Percentiles rank a stretch among this genome's conserved stretches.
Conservation (phyloP, 805 yeast genomes). For the Scheffersomyces amazonensis region DNA sequence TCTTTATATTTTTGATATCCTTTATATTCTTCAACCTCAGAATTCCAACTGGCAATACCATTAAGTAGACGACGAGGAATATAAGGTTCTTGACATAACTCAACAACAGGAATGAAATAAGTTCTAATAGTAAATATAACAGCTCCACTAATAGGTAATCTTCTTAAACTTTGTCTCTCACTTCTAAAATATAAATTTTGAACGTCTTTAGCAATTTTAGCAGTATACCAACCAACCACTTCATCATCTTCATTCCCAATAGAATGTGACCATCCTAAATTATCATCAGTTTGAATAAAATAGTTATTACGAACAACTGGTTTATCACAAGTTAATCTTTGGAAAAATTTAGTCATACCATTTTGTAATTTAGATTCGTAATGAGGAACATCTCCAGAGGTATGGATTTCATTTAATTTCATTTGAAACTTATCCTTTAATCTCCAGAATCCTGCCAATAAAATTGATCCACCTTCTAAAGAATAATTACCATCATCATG, state of each 20-base stretch:
- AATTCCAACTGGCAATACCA: constrained; percentile 59
- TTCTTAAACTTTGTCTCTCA: constrained; percentile 62
- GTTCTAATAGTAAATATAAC: constrained; percentile 61
- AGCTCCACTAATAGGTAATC: constrained; percentile 60
- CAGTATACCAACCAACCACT: constrained; percentile 65
- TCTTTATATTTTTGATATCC: constrained; percentile 56
- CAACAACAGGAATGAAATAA: constrained; percentile 54
- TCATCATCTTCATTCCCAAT: constrained; percentile 56
- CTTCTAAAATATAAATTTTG: constrained; percentile 54
- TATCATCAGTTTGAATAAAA: constrained; percentile 61
- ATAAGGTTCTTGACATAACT: constrained; percentile 57
- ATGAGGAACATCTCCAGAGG: constrained; percentile 67
- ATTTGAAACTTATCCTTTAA: constrained; percentile 55
- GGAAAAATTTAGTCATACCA: constrained; percentile 67
- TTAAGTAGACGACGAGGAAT: constrained; percentile 58
- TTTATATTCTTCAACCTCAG: constrained; percentile 58
- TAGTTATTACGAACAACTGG: constrained; percentile 69
- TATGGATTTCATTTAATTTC: constrained; percentile 58
- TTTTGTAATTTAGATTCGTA: constrained; percentile 53
- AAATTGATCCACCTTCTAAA: constrained; percentile 59
- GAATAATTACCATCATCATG: constrained; percentile 53
- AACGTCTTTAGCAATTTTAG: constrained; percentile 45
- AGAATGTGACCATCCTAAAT: constrained; percentile 61
- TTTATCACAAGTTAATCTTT: constrained; percentile 52
- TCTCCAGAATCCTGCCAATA: constrained; percentile 71